These are phyloP conservation scores for Chalciporus pseudorubinellus DNA, from an alignment of 768 basidiomycete genomes.

Conservation along the genomic window DNA sequence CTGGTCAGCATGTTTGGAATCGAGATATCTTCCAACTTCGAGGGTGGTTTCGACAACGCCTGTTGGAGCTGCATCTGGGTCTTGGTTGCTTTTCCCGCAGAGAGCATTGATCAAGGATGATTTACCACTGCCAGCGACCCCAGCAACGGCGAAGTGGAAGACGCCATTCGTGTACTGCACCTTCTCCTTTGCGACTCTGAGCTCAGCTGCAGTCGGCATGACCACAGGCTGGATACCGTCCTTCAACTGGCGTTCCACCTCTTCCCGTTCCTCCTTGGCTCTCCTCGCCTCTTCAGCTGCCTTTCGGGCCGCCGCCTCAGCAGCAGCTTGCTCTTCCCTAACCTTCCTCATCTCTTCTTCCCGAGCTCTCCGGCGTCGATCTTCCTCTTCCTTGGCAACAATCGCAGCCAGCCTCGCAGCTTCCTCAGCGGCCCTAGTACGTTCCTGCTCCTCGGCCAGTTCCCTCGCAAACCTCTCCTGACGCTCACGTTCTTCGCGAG, in stretches of 20 bases:
- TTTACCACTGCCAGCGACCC: constrained; percentile 31
- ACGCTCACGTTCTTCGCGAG: constrained; percentile 22
- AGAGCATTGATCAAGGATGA: constrained; percentile 34
- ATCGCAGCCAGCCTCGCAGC: constrained; percentile 22
- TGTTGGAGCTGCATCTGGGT: constrained; percentile 27
- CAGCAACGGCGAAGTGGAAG: constrained; percentile 32
- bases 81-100: constrained; percentile 29
- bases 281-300: constrained; percentile 24
- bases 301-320: constrained; percentile 23
- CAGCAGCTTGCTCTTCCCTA: constrained; percentile 18
- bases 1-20: constrained; percentile 22
- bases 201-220: constrained; percentile 28
- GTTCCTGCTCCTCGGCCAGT: constrained; percentile 23
- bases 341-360: constrained; percentile 20
- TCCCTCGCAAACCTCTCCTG: constrained; percentile 16
- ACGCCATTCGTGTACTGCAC: constrained; percentile 28
- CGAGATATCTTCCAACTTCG: constrained; percentile 28
- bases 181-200: constrained; percentile 23
- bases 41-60: constrained; percentile 36
- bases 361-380: constrained; percentile 17
- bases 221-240: constrained; percentile 31
- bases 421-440: constrained; percentile 17
- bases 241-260: constrained; percentile 22
- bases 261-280: constrained; percentile 20
- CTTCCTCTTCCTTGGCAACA: constrained; percentile 26